These are phyloP conservation scores for Pulveroboletus frians DNA, from an alignment of 768 basidiomycete genomes.

Conservation along the genomic window DNA sequence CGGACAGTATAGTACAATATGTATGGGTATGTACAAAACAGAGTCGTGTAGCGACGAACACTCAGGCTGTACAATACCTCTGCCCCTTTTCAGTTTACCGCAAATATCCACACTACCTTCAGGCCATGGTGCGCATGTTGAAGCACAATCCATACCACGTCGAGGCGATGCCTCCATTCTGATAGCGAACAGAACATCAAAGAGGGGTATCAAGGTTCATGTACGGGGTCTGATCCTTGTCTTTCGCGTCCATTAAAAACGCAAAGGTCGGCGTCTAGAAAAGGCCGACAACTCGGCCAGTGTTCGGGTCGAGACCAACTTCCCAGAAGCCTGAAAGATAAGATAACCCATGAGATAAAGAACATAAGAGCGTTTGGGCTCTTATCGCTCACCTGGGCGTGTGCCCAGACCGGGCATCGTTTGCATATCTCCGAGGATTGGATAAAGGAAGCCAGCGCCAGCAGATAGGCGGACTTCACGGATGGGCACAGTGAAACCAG, in stretches of 20 bases:
- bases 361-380: background rate
- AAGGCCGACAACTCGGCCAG: constrained; percentile 79
- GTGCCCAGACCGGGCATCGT: constrained; percentile 97
- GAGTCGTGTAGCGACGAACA: background rate
- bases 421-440: constrained; percentile 93
- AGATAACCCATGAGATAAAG: constrained; percentile 10
- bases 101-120: constrained; percentile 13
- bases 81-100: constrained; percentile 5
- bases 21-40: constrained; percentile 8
- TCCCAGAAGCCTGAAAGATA: constrained; percentile 75
- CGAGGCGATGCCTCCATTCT: constrained; percentile 30
- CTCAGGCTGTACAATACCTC: background rate
- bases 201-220: constrained; percentile 14
- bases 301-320: constrained; percentile 73
- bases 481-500: constrained; percentile 91
- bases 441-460: constrained; percentile 94
- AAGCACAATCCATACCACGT: constrained; percentile 37
- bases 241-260: constrained; percentile 19
- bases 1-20: background rate
- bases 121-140: constrained; percentile 32
- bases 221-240: background rate
- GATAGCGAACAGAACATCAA: constrained; percentile 15
- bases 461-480: constrained; percentile 83
- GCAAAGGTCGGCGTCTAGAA: constrained; percentile 45
- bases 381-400: constrained; percentile 59